Evolutionary conservation across 345 rosid species (phyloP), one percentile per base, ranked within the genome.

Genomic region (Eucalyptus fibrosa): DNA sequence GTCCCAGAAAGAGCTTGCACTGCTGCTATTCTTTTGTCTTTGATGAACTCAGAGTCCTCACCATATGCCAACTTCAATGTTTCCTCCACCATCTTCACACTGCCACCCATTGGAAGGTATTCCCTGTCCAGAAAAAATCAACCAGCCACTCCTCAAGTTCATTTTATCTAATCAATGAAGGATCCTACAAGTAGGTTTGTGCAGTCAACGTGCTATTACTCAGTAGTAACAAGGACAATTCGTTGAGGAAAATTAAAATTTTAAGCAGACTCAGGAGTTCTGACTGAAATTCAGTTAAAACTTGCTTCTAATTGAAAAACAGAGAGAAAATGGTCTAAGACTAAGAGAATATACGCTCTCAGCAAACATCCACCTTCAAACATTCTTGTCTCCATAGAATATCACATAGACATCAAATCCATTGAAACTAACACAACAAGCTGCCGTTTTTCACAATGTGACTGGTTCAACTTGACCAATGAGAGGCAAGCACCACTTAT

Each of bases 51-150:
- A 44, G 98, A 96, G 86, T 94, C 91, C 90, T 96, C 97, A 21
- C 99, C 99, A 91, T 97, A 97, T 34, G 99, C 99, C 91, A 97
- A 93, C 94, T 97, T 97, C 92, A 97, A 91, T 49, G 98, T 95
- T 92, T 95, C 98, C 87, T 96, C 97, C 87, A 97, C 95, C 99
- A 97, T 97, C 49, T 95, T 94, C 87, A 94, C 93, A 92, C 99
- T 97, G 83, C 99, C 99, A 87, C 99, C 99, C 99, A 97, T 97
- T 16, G 99, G 99, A 92, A 97, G 99, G 89, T 97, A 97, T 93
- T 97, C 99, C 99, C 99, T 97, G 90, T 28, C 17, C 50, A 86
- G 40, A 50, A 50, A 56, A 86, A 51, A 51, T 32, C 62, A 21
- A 86, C 42, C 85, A 77, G 85, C 28, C 47, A 77, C 85, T 40